Percentiles rank a stretch among this genome's conserved stretches.
phyloP scores from a whole-genome alignment of 129 eudicot species.

The Saposhnikovia divaricata region DNA sequence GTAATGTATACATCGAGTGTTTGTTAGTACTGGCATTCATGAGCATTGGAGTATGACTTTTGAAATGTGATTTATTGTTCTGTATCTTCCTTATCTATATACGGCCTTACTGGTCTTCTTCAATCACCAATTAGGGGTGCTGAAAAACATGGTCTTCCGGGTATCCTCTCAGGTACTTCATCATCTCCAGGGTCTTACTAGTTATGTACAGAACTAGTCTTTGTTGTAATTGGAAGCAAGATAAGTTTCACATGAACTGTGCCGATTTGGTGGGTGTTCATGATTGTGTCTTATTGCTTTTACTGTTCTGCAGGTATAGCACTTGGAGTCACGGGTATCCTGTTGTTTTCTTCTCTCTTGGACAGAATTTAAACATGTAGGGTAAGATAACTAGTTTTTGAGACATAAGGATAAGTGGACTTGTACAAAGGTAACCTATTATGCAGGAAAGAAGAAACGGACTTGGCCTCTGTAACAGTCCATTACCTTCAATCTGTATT shows the following conservation, averaged over 20 bases:
- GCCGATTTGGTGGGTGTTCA: background rate
- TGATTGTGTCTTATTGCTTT: background rate
- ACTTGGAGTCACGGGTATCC: conserved; percentile 87
- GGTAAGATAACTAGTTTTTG: no score
- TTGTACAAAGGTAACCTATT: no score
- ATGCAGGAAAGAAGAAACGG: background rate
- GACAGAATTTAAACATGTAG: no score
- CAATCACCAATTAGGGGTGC: conserved; percentile 97
- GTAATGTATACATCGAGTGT: background rate
- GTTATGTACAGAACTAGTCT: background rate
- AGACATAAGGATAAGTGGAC: no score
- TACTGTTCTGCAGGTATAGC: conserved; percentile 60
- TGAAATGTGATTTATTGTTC: background rate
- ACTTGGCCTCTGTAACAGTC: background rate
- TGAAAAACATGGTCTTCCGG: conserved; percentile 97
- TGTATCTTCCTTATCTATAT: conserved; percentile 2
- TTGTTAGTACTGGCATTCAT: background rate
- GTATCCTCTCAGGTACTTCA: conserved; percentile 74
- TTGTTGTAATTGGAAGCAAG: background rate
- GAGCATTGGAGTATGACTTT: background rate
- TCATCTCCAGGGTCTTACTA: background rate
- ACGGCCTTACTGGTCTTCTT: conserved; percentile 98
- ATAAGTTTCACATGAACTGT: background rate
- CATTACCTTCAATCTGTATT: background rate
- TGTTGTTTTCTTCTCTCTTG: no score